Conservation (phyloP, 768 basidiomycete genomes). For the Mycena latifolia region DNA sequence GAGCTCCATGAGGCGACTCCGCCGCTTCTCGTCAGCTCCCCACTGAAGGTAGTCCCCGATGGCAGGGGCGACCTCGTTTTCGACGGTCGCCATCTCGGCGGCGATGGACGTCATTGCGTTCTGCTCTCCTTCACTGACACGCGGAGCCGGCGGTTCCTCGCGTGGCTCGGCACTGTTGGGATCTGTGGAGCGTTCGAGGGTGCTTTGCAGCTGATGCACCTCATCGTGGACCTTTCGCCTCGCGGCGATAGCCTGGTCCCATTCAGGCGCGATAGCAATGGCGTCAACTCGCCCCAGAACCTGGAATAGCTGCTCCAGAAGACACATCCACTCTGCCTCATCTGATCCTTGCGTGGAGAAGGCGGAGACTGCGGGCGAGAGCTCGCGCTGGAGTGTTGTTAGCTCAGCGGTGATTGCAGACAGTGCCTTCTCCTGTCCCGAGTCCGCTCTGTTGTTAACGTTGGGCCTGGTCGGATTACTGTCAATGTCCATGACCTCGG, state of each 20-base stretch:
- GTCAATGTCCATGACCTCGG: neutral
- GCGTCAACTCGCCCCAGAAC: conserved; percentile 24
- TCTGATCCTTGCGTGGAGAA: neutral
- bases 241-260: conserved; percentile 2
- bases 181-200: conserved; percentile 6
- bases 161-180: neutral
- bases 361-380: conserved; percentile 21
- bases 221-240: neutral
- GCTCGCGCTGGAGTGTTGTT: neutral
- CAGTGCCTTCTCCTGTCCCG: conserved; percentile 12
- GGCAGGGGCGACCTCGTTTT: conserved; percentile 18
- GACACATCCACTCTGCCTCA: conserved; percentile 23
- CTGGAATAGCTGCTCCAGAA: conserved; percentile 28
- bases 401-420: conserved; percentile 16
- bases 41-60: conserved; percentile 13
- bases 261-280: conserved; percentile 15
- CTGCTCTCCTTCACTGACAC: conserved; percentile 16
- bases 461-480: neutral
- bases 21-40: conserved; percentile 3
- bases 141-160: neutral
- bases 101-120: conserved; percentile 5
- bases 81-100: conserved; percentile 19
- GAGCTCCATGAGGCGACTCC: conserved; percentile 4
- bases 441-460: neutral
- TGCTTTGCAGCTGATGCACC: conserved; percentile 6